Percentiles rank a stretch among this genome's conserved stretches.
Evolutionary conservation across 352 stramenopile genomes (phyloP).

Genomic region (Blastocystis sp.): DNA sequence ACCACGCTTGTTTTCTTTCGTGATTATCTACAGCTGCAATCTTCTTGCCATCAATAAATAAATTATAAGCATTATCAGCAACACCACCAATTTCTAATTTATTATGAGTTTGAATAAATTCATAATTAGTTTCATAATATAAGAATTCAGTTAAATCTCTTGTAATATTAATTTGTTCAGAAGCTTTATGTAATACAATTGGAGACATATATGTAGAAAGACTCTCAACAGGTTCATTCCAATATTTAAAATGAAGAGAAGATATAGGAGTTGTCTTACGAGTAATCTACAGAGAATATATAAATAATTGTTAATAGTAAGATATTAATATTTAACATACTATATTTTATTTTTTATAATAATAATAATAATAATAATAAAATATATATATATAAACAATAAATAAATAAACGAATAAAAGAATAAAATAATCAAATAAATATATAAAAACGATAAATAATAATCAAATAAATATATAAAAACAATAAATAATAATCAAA

Average conservation of each 20-base stretch:
- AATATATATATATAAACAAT: too few species aligned
- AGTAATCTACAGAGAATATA: too few species aligned
- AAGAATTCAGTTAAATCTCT: conserved; percentile 8
- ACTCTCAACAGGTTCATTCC: not conserved
- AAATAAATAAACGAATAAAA: too few species aligned
- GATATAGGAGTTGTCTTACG: too few species aligned
- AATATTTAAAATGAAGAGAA: conserved; percentile 2
- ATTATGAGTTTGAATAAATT: not conserved
- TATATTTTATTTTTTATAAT: conserved; percentile 23
- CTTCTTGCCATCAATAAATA: not conserved
- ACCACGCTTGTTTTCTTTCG: not conserved
- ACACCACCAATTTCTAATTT: conserved; percentile 6
- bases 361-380: conserved; percentile 9
- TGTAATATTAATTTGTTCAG: conserved; percentile 12
- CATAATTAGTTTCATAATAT: conserved; percentile 10
- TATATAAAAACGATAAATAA: too few species aligned
- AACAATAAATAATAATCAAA: too few species aligned
- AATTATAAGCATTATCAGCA: conserved; percentile 2
- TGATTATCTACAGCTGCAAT: conserved; percentile 3
- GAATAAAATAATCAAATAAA: too few species aligned
- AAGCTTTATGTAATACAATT: conserved; percentile 8
- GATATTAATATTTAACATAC: too few species aligned
- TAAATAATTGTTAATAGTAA: too few species aligned
- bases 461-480: too few species aligned
- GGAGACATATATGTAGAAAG: not conserved